These are phyloP conservation scores for Ceratocystis huliohia DNA, from an alignment of 2,329 filamentous ascomycete genomes.

Conservation along the genomic window DNA sequence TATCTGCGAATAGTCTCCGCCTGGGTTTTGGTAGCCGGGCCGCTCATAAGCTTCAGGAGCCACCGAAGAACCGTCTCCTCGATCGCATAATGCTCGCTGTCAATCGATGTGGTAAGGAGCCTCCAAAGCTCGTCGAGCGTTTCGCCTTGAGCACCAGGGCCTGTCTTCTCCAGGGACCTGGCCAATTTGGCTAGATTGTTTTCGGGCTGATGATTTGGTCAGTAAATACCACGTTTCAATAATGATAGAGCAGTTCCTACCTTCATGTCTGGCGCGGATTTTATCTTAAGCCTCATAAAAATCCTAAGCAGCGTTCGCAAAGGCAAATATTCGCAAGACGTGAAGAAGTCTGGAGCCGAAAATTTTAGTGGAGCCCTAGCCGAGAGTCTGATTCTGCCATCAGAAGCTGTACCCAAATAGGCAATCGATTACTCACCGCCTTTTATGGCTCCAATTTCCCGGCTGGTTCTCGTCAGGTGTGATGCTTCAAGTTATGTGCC, in stretches of 20 bases:
- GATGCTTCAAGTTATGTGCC: slow-evolving; percentile 7
- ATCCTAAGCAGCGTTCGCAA: slow-evolving; percentile 20
- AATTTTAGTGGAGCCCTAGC: slow-evolving; percentile 20
- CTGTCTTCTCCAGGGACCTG: slow-evolving; percentile 43
- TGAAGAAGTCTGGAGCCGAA: slow-evolving; percentile 16
- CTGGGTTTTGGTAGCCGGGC: slow-evolving; percentile 29
- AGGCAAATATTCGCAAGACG: slow-evolving; percentile 4
- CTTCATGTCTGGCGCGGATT: slow-evolving; percentile 4
- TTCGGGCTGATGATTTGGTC: slow-evolving; percentile 26
- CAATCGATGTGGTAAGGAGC: slow-evolving; percentile 33
- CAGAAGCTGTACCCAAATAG: slow-evolving; percentile 23
- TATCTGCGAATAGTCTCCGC: slow-evolving; percentile 43
- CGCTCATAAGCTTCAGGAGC: slow-evolving; percentile 50
- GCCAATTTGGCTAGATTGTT: slow-evolving; percentile 39
- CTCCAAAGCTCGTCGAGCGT: slow-evolving; percentile 40
- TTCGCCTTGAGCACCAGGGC: slow-evolving; percentile 33
- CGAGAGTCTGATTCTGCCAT: slow-evolving; percentile 33
- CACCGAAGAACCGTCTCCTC: slow-evolving; percentile 49
- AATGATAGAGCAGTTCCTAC: not conserved
- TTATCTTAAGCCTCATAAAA: not conserved
- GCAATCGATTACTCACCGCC: slow-evolving; percentile 32
- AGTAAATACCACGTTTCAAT: slow-evolving; percentile 1
- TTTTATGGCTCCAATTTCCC: slow-evolving; percentile 30
- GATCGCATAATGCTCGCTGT: slow-evolving; percentile 37
- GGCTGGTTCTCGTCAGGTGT: slow-evolving; percentile 29